phyloP scores from a whole-genome alignment of 2,329 filamentous ascomycete species.

The Neobulgaria alba region DNA sequence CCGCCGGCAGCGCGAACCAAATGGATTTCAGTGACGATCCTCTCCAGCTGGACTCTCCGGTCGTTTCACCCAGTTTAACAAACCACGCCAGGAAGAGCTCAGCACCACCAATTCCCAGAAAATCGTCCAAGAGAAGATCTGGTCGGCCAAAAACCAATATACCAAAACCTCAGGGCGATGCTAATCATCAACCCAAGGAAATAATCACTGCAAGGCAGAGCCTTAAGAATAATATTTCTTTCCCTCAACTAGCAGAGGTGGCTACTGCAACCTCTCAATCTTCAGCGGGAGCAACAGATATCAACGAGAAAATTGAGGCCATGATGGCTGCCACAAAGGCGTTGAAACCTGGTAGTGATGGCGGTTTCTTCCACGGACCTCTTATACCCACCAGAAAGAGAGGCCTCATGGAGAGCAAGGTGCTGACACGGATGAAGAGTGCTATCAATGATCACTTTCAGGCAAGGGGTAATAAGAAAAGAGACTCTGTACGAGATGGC shows the following conservation, averaged over 20 bases:
- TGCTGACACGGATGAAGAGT: conserved; percentile 15
- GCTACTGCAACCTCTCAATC: background rate
- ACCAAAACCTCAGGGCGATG: background rate
- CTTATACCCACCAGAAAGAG: conserved; percentile 13
- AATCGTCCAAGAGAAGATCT: conserved; percentile 18
- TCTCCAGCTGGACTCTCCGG: conserved; percentile 2
- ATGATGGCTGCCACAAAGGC: conserved; percentile 14
- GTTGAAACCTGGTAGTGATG: conserved; percentile 9
- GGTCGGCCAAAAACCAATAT: conserved; percentile 4
- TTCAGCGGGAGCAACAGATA: conserved; percentile 1
- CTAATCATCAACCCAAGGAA: background rate
- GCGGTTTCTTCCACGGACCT: conserved; percentile 3
- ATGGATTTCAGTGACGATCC: conserved; percentile 3
- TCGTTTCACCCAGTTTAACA: background rate
- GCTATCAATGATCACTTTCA: conserved; percentile 15
- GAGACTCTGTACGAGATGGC: conserved; percentile 11
- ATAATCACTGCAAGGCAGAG: background rate
- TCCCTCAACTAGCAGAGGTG: background rate
- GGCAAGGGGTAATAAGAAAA: conserved; percentile 7
- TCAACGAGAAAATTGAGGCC: conserved; percentile 12
- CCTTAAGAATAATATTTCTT: conserved; percentile 3
- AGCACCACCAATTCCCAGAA: conserved; percentile 17
- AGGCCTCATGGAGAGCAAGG: conserved; percentile 14
- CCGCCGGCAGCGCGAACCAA: conserved; percentile 7
- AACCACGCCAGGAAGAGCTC: conserved; percentile 12